Evolutionary conservation across 2,329 filamentous ascomycete species (phyloP), one percentile per base, ranked within the genome.

Genomic region (Epichloe hybrida): DNA sequence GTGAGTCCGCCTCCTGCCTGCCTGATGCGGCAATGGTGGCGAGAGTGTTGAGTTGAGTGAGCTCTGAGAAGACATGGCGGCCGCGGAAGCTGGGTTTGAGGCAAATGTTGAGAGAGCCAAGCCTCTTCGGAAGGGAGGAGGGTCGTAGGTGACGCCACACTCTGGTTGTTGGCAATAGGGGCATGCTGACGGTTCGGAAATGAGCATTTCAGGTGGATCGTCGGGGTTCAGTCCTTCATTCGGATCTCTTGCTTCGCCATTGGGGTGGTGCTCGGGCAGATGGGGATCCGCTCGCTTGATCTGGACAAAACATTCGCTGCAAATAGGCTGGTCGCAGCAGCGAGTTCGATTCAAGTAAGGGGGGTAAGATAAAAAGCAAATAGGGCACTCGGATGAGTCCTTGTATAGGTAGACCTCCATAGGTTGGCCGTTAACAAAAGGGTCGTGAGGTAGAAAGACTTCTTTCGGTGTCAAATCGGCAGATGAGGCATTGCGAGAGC

Each of bases 271-370:
- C 64, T 95, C 88, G 1, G 88, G 88, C 39, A 89, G 81, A 64
- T 96, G 88, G 9, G 89, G 90, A 56, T 98, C 91, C 4, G 89
- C 83, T 41, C 93, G 81, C 66, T 96, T 97, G 64, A 98, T 98
- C 66, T 98, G 93, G 4, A 98, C 93, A 61, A 98, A 98, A 66
- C 93, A 98, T 69, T 98, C 93, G 41, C 90, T 97, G 69, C 93
- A 98, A 55, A 98, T 97, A 5, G 86, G 77, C 64, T 98, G 93
- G 60, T 95, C 89, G 66, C 93, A 98, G 64, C 93, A 98, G 57
- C 93, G 77, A 0, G 93, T 98, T 57, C 83, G 85, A 69, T 98
- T 98, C 34, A 98, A 75, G 62, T 94, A 94, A 3, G 89, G 89
- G 89, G 93, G 93, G 58, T 97, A 98, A 59, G 89, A 94, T 49